phyloP scores from a whole-genome alignment of 176 grass and related monocot genomes.

The Rhynchospora pubera region DNA sequence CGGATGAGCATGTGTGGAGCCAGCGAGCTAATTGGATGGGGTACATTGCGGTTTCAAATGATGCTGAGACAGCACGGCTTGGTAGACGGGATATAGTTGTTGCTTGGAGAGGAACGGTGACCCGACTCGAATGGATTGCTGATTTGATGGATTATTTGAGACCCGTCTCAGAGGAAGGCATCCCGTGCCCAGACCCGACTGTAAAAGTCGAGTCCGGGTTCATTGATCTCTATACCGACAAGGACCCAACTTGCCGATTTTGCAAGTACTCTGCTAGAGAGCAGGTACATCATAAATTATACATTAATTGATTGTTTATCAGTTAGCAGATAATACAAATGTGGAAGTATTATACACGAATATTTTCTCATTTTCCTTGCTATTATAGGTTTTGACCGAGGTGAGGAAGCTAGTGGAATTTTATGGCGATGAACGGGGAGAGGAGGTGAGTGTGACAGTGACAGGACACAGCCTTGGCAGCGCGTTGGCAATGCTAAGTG shows the following conservation, averaged over 20 bases:
- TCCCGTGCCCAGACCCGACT: constrained; percentile 53
- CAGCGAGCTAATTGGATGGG: constrained; percentile 91
- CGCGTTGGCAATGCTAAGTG: constrained; percentile 60
- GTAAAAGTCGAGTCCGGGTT: constrained; percentile 80
- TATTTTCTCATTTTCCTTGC: background rate
- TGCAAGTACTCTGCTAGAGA: constrained; percentile 83
- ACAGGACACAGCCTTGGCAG: constrained; percentile 88
- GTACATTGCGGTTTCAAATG: constrained; percentile 74
- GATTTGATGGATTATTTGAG: constrained; percentile 78
- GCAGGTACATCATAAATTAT: constrained; percentile 34
- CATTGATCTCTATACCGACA: constrained; percentile 65
- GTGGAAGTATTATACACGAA: background rate
- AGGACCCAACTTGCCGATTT: constrained; percentile 74
- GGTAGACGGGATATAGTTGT: constrained; percentile 78
- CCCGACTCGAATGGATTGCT: constrained; percentile 73
- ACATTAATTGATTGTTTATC: background rate
- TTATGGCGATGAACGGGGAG: constrained; percentile 28
- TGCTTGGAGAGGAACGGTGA: constrained; percentile 84
- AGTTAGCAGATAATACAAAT: background rate
- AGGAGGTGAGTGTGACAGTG: constrained; percentile 64
- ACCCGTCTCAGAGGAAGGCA: constrained; percentile 41
- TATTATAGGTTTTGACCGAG: constrained; percentile 37
- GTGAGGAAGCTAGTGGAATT: constrained; percentile 40
- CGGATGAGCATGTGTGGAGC: constrained; percentile 50
- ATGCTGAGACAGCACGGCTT: constrained; percentile 43